phyloP scores from a whole-genome alignment of 108 stramenopile genomes.

The Cyclostephanos tholiformis region DNA sequence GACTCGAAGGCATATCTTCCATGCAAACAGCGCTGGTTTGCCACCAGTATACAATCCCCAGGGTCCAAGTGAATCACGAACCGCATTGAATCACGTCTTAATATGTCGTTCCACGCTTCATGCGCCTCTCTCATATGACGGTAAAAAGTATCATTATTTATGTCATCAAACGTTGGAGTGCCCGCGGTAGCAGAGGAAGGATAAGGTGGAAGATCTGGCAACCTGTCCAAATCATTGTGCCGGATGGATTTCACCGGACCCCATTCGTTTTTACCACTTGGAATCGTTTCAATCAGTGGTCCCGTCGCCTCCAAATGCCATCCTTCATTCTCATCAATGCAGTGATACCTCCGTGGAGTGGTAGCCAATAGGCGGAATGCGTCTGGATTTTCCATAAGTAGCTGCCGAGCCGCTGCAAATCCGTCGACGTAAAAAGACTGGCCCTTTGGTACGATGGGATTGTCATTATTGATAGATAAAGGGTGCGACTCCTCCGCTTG shows the following conservation, averaged over 20 bases:
- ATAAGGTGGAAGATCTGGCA: constrained; percentile 79
- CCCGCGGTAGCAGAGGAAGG: neutral
- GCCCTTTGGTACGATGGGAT: constrained; percentile 24
- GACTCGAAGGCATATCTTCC: constrained; percentile 66
- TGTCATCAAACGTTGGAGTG: constrained; percentile 3
- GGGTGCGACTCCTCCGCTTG: constrained; percentile 49
- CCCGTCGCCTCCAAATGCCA: constrained; percentile 82
- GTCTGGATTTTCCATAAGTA: constrained; percentile 53
- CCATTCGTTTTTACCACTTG: constrained; percentile 19
- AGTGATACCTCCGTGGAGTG: constrained; percentile 65
- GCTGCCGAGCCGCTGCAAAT: constrained; percentile 64
- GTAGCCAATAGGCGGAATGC: constrained; percentile 59
- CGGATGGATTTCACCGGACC: constrained; percentile 65
- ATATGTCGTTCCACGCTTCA: constrained; percentile 65
- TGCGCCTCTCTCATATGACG: constrained; percentile 56
- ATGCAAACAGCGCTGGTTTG: constrained; percentile 86
- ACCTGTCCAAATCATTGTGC: constrained; percentile 85
- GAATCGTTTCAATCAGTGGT: constrained; percentile 59
- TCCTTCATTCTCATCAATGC: constrained; percentile 65
- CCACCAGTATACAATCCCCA: constrained; percentile 81
- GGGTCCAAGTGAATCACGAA: constrained; percentile 67
- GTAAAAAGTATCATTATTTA: constrained; percentile 65
- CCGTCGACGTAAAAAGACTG: constrained; percentile 72
- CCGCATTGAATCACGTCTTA: constrained; percentile 69
- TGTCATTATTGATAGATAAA: constrained; percentile 3